Conservation (phyloP, 106 monocot species). For the Dendrobium chrysotoxum region DNA sequence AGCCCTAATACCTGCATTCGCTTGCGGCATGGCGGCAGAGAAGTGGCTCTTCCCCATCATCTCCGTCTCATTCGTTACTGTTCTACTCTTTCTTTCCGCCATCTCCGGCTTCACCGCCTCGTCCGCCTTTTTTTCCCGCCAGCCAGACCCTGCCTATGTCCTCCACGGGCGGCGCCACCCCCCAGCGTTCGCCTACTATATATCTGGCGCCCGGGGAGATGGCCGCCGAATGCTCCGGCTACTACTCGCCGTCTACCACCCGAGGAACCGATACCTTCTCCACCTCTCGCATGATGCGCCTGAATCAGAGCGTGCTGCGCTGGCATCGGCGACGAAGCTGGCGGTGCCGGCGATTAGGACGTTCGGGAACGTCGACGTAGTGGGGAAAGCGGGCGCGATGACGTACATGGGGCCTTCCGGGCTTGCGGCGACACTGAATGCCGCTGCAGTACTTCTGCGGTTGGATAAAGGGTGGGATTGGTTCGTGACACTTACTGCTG, state of each 20-base stretch:
- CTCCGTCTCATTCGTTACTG: conserved; percentile 40
- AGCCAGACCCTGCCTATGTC: conserved; percentile 3
- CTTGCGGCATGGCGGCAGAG: conserved; percentile 15
- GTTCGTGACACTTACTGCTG: conserved; percentile 60
- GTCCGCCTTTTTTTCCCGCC: conserved; percentile 11
- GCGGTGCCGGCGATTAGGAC: conserved; percentile 28
- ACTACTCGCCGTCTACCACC: conserved; percentile 62
- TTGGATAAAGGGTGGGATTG: conserved; percentile 58
- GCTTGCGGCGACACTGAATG: conserved; percentile 47
- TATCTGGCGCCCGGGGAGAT: conserved; percentile 45
- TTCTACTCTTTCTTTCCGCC: conserved; percentile 41
- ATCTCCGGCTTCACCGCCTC: conserved; percentile 46
- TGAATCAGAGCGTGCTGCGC: conserved; percentile 26
- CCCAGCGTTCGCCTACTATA: conserved; percentile 62
- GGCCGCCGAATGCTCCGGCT: conserved; percentile 28
- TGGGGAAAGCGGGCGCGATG: conserved; percentile 39
- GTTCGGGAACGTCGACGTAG: conserved; percentile 63
- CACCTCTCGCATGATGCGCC: conserved; percentile 39
- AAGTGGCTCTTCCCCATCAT: conserved; percentile 43
- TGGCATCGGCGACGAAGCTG: conserved; percentile 15
- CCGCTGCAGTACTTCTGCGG: conserved; percentile 45
- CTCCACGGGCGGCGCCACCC: conserved; percentile 10
- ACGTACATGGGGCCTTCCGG: conserved; percentile 52
- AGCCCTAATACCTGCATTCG: conserved; percentile 2
- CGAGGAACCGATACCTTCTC: conserved; percentile 58